A percentile compares a stretch with the other conserved stretches of the same genome.
Conservation (phyloP, 768 basidiomycete genomes). For the Grammothele lineata region DNA sequence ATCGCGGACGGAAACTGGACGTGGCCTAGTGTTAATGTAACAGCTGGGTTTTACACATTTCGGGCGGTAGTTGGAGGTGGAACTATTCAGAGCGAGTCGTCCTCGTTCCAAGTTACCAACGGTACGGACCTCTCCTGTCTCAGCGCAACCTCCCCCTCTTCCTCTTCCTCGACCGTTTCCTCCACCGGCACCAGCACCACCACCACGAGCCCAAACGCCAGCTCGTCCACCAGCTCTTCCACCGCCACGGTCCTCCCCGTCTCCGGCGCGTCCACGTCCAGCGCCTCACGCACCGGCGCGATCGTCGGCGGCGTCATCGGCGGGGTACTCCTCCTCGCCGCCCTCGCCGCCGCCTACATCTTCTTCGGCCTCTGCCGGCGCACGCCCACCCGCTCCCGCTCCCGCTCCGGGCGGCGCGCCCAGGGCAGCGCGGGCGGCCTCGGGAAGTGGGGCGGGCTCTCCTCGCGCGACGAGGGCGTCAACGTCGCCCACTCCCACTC, state of each 20-base stretch:
- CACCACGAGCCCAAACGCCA: constrained; percentile 1
- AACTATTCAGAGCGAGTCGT: no score
- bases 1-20: no score
- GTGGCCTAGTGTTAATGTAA: no score
- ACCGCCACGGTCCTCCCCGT: constrained; percentile 4
- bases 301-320: constrained; percentile 54
- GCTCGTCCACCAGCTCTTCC: constrained; percentile 7
- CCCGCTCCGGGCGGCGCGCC: background rate
- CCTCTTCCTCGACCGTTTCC: background rate
- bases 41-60: background rate
- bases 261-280: constrained; percentile 5
- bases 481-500: constrained; percentile 5
- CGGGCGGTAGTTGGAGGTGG: no score
- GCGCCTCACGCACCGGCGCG: constrained; percentile 31
- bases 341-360: constrained; percentile 30
- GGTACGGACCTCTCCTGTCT: constrained; percentile 36
- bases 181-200: constrained; percentile 6
- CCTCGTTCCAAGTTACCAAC: constrained; percentile 32
- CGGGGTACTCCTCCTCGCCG: constrained; percentile 35
- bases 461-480: constrained; percentile 18
- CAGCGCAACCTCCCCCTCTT: constrained; percentile 4
- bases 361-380: constrained; percentile 21
- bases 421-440: background rate
- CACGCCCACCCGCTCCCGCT: constrained; percentile 13
- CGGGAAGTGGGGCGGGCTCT: constrained; percentile 19